phyloP scores from a whole-genome alignment of 495 filamentous ascomycete genomes.

The Penicillium paradoxum region DNA sequence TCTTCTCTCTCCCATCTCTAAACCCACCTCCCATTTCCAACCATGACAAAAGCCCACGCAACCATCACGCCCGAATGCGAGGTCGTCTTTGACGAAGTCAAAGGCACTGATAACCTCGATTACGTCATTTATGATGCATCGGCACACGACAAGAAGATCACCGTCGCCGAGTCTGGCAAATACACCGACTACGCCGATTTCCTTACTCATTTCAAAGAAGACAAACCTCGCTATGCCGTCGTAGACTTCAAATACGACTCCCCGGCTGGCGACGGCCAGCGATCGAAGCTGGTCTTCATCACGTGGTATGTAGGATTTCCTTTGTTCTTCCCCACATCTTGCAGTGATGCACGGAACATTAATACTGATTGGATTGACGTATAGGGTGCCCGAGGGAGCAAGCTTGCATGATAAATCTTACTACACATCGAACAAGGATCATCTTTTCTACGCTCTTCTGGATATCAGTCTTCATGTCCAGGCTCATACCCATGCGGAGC shows the following conservation, averaged over 20 bases:
- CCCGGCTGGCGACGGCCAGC: slow-evolving; percentile 11
- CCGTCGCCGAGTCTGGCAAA: slow-evolving; percentile 17
- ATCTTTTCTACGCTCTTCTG: slow-evolving; percentile 13
- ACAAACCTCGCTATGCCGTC: slow-evolving; percentile 18
- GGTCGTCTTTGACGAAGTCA: slow-evolving; percentile 17
- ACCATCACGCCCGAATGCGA: slow-evolving; percentile 21
- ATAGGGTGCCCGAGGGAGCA: slow-evolving; percentile 19
- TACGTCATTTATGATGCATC: slow-evolving; percentile 19
- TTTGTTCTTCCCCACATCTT: not conserved
- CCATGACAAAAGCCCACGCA: slow-evolving; percentile 20
- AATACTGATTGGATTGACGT: not conserved
- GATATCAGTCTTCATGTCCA: slow-evolving; percentile 24
- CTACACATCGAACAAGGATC: slow-evolving; percentile 21
- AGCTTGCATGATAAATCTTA: slow-evolving; percentile 19
- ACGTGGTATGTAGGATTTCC: slow-evolving; percentile 16
- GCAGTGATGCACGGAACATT: not conserved
- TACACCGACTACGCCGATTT: slow-evolving; percentile 16
- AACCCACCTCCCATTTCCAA: not conserved
- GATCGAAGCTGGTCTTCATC: slow-evolving; percentile 21
- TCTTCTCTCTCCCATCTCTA: not conserved
- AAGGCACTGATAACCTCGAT: slow-evolving; percentile 17
- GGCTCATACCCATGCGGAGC: slow-evolving; percentile 11
- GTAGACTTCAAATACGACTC: slow-evolving; percentile 15
- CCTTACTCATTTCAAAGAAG: slow-evolving; percentile 13
- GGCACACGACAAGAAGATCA: slow-evolving; percentile 24